These are phyloP conservation scores for Ustilago sp. DNA, from an alignment of 1,284 basidiomycete genomes.

Conservation along the genomic window DNA sequence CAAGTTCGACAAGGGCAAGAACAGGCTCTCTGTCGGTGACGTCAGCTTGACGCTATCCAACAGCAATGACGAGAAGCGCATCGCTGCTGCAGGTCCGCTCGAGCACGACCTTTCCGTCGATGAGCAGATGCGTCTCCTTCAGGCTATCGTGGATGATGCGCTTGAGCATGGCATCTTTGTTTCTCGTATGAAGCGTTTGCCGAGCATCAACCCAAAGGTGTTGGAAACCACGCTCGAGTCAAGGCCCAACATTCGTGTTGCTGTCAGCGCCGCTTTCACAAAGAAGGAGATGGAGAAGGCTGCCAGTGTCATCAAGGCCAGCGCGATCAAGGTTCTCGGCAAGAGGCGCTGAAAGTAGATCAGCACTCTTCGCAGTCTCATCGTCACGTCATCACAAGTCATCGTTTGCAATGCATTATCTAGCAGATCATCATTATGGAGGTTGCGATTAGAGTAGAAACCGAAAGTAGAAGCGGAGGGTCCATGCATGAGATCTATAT, in stretches of 20 bases:
- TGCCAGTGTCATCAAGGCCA: constrained; percentile 79
- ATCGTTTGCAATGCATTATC: constrained; percentile 6
- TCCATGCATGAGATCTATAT: background rate
- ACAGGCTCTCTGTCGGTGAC: constrained; percentile 43
- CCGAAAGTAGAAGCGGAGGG: background rate
- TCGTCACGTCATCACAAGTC: background rate
- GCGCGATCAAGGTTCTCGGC: constrained; percentile 77
- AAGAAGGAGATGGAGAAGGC: constrained; percentile 94
- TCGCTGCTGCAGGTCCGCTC: constrained; percentile 12
- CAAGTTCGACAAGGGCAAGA: constrained; percentile 51
- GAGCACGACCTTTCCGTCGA: constrained; percentile 55
- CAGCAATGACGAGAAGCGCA: constrained; percentile 36
- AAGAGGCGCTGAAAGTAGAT: constrained; percentile 52
- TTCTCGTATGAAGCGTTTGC: constrained; percentile 53
- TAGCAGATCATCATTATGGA: background rate
- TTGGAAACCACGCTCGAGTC: constrained; percentile 55
- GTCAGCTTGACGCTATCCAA: constrained; percentile 36
- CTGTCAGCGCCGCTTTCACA: constrained; percentile 80
- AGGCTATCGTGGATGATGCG: constrained; percentile 60
- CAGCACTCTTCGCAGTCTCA: background rate
- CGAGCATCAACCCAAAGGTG: constrained; percentile 57
- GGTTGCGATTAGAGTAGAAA: background rate
- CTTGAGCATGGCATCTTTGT: constrained; percentile 63
- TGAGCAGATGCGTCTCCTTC: constrained; percentile 61
- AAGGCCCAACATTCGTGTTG: constrained; percentile 87